Evolutionary conservation across 495 filamentous ascomycete genomes (phyloP).

Genomic region (Penicillium robsamsonii): DNA sequence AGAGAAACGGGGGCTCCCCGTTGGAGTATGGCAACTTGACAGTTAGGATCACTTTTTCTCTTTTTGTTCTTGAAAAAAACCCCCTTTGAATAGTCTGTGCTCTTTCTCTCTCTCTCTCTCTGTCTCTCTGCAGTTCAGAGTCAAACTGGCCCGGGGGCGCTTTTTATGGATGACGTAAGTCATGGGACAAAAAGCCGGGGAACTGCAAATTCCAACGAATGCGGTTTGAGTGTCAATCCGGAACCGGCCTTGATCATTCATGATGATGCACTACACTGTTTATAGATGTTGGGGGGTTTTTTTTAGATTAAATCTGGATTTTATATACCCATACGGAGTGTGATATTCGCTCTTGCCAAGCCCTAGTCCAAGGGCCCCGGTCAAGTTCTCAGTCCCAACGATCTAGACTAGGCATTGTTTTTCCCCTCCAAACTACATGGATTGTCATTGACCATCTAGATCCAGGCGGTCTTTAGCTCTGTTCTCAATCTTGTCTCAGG

Average conservation of each 20-base stretch:
- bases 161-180: slow-evolving; percentile 45
- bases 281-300: background rate
- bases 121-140: slow-evolving; percentile 8
- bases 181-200: slow-evolving; percentile 31
- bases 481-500: slow-evolving; percentile 50
- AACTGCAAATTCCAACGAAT: slow-evolving; percentile 20
- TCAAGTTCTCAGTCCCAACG: background rate
- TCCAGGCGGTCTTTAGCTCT: slow-evolving; percentile 29
- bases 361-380: too few relatives aligned
- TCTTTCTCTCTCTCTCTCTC: background rate
- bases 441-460: background rate
- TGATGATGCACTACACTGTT: slow-evolving; percentile 5
- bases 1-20: slow-evolving; percentile 12
- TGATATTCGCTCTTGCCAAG: background rate
- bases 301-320: too few relatives aligned
- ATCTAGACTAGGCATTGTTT: background rate
- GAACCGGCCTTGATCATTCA: slow-evolving; percentile 7
- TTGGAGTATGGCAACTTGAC: background rate
- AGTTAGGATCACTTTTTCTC: background rate
- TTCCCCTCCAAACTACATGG: background rate
- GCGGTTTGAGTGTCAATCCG: slow-evolving; percentile 16
- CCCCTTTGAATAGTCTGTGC: slow-evolving; percentile 6
- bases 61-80: background rate
- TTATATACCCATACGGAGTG: background rate
- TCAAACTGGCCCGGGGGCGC: slow-evolving; percentile 8